Evolutionary conservation across 2,329 filamentous ascomycete species (phyloP).

Genomic region (Verticillium dahliae): DNA sequence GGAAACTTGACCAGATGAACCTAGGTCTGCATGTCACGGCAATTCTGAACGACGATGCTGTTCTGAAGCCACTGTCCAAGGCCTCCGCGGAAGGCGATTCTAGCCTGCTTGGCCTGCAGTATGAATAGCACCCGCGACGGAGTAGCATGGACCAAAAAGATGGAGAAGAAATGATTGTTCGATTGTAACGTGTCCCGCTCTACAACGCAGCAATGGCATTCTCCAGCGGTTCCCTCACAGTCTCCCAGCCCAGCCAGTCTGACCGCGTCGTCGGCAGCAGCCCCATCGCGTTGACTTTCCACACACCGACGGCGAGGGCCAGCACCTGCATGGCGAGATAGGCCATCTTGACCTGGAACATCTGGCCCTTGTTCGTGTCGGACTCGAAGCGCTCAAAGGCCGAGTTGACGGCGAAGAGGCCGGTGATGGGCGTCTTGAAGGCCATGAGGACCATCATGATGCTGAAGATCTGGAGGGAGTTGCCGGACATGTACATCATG

Average conservation of each 20-base stretch:
- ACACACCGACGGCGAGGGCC: slow-evolving; percentile 78
- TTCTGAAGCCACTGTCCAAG: too few relatives aligned
- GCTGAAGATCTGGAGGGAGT: slow-evolving; percentile 95
- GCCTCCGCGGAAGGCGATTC: too few relatives aligned
- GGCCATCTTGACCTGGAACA: slow-evolving; percentile 78
- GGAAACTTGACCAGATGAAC: too few relatives aligned
- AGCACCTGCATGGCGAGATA: slow-evolving; percentile 85
- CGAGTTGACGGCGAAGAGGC: slow-evolving; percentile 72
- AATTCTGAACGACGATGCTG: too few relatives aligned
- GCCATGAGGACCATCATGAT: slow-evolving; percentile 99
- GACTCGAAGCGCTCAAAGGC: slow-evolving; percentile 92
- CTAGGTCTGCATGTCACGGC: too few relatives aligned
- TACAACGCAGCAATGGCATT: slow-evolving; percentile 56
- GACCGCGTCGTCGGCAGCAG: slow-evolving; percentile 92
- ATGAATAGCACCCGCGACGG: too few relatives aligned
- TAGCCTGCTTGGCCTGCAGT: too few relatives aligned
- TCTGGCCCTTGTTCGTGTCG: slow-evolving; percentile 63
- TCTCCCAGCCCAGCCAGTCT: slow-evolving; percentile 97
- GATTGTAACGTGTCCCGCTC: slow-evolving; percentile 4
- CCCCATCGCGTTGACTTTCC: slow-evolving; percentile 97
- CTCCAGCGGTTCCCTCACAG: slow-evolving; percentile 62
- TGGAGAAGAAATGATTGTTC: background rate
- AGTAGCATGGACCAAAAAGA: too few relatives aligned
- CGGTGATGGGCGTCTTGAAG: slow-evolving; percentile 92
- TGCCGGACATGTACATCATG: slow-evolving; percentile 99